Evolutionary conservation across 1,284 basidiomycete species (phyloP), one percentile per base, ranked within the genome.

Genomic region (Malassezia slooffiae): DNA sequence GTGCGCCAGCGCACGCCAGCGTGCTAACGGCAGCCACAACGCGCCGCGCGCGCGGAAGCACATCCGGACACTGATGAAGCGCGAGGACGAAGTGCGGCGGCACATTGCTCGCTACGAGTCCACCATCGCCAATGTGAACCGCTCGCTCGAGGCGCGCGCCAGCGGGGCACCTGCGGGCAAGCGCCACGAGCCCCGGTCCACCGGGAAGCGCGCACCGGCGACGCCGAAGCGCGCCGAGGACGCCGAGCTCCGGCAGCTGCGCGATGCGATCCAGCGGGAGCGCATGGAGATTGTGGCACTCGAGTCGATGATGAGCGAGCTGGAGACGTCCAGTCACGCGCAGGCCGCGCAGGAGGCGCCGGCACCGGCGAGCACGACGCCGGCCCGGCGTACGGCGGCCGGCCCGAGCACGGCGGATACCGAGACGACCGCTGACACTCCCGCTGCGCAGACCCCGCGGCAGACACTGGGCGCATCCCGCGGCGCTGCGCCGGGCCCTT

Each of bases 261-360:
- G 52, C 36, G 54, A 57, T 16, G 52, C 46, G 21, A 52, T 62
- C 8, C 50, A 61, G 30, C 55, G 56, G 19, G 66, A 68, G 38
- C 52, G 61, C 17, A 63, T 68, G 44, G 66, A 68, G 38, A 55
- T 67, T 17, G 44, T 68, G n/a, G 66, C 66, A 5, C 52, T 68
- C 20, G 62, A 65, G 22, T 58, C 57, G 33, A 58, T 65, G 56
- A 54, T 57, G 7, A 32, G 43, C 21, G 65, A 67, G 34, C 41
- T 64, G 11, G 47, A 52, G 37, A 11, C 36, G 24, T 9, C 31
- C 9, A 9, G 16, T 3, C 34, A 10, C 16, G 9, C 35, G 6
- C 11, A 37, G 19, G 35, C 35, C 11, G 21, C 16, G 15, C 13
- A 13, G 10, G 21, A n/a, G 15, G 17, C 19, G 33, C 19, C 21